phyloP scores from a whole-genome alignment of 2,329 filamentous ascomycete genomes.

The Sporothrix luriei region DNA sequence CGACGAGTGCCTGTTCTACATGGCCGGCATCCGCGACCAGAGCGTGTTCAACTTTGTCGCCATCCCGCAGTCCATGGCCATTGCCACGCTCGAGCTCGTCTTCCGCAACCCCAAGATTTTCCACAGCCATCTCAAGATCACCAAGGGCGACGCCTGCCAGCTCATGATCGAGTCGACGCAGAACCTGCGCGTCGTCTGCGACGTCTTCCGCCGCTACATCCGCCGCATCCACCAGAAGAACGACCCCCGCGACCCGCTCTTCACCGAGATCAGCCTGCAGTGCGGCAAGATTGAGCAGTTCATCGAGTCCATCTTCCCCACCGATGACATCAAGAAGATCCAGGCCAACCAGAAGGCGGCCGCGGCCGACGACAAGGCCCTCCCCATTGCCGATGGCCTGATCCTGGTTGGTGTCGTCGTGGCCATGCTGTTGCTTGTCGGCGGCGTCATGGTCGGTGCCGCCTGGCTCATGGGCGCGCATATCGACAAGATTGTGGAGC shows the following conservation, averaged over 20 bases:
- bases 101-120: conserved; percentile 92
- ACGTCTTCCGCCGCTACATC: conserved; percentile 76
- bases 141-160: conserved; percentile 87
- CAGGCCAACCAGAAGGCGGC: conserved; percentile 44
- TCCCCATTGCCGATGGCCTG: conserved; percentile 61
- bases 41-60: conserved; percentile 99
- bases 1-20: conserved; percentile 96
- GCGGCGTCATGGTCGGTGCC: conserved; percentile 76
- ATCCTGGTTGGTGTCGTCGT: conserved; percentile 70
- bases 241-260: conserved; percentile 89
- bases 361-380: conserved; percentile 45
- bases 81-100: conserved; percentile 86
- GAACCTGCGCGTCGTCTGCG: conserved; percentile 78
- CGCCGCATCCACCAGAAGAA: conserved; percentile 91
- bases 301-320: conserved; percentile 89
- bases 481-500: conserved; percentile 70
- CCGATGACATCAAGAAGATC: conserved; percentile 69
- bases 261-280: conserved; percentile 84
- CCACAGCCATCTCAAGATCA: conserved; percentile 89
- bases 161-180: conserved; percentile 93
- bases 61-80: conserved; percentile 96
- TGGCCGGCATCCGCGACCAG: conserved; percentile 91
- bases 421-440: conserved; percentile 69
- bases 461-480: conserved; percentile 81
- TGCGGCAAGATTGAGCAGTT: conserved; percentile 95